phyloP scores from a whole-genome alignment of 1,284 basidiomycete genomes.

The Pyrrhoderma noxium region DNA sequence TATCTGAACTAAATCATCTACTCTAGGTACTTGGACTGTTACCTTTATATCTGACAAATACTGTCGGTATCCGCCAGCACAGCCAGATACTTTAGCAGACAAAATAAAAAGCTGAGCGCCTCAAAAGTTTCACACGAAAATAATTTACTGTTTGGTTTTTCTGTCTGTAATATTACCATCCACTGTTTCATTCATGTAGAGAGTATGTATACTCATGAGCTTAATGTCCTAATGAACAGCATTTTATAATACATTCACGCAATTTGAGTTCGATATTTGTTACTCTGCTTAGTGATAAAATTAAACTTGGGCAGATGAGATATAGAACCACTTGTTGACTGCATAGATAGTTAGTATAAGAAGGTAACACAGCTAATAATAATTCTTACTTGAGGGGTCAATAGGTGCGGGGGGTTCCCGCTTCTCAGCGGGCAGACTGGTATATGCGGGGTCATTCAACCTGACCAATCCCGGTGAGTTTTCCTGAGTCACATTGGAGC shows the following conservation, averaged over 20 bases:
- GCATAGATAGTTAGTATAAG: conserved; percentile 28
- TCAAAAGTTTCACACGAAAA: neutral
- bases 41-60: conserved; percentile 80
- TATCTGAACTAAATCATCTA: conserved; percentile 19
- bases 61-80: conserved; percentile 68
- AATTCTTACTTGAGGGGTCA: conserved; percentile 72
- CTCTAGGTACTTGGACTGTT: conserved; percentile 83
- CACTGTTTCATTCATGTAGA: neutral
- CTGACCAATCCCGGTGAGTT: conserved; percentile 68
- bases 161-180: neutral
- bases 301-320: conserved; percentile 75
- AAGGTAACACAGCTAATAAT: conserved; percentile 4
- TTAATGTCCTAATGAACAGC: conserved; percentile 1
- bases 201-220: neutral
- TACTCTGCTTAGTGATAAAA: neutral
- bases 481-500: conserved; percentile 63
- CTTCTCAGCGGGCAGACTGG: conserved; percentile 70
- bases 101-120: conserved; percentile 17
- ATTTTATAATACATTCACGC: neutral
- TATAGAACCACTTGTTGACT: conserved; percentile 90
- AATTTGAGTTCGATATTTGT: neutral
- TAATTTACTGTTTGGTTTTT: neutral
- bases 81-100: conserved; percentile 34
- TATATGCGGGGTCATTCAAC: conserved; percentile 59
- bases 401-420: conserved; percentile 79